These are phyloP conservation scores for Puccinellia tenuiflora DNA, from an alignment of 176 grass and related monocot species.

Conservation along the genomic window DNA sequence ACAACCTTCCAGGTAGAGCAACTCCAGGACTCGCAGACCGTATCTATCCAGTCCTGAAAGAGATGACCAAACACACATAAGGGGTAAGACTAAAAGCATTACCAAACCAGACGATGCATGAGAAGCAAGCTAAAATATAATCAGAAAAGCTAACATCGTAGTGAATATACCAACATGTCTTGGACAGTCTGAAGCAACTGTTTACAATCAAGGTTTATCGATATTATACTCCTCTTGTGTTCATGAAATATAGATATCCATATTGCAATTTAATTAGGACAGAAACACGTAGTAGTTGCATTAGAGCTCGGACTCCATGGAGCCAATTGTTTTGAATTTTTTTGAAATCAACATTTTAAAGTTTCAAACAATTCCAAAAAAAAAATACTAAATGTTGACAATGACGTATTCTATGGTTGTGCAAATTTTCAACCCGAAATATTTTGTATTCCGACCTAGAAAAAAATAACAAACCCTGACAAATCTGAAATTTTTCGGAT, in stretches of 20 bases:
- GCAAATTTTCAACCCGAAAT: too few species aligned
- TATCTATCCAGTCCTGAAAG: slow-evolving; percentile 38
- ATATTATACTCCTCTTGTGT: not conserved
- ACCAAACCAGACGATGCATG: not conserved
- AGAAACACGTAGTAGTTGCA: too few species aligned
- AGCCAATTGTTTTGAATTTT: too few species aligned
- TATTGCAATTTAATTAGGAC: not conserved
- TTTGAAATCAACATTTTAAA: too few species aligned
- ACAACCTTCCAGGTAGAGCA: slow-evolving; percentile 47
- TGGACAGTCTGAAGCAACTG: not conserved
- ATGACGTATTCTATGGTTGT: too few species aligned
- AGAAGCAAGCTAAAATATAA: not conserved
- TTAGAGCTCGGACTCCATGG: too few species aligned
- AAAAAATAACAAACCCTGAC: too few species aligned
- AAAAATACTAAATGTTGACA: too few species aligned
- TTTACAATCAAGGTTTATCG: not conserved
- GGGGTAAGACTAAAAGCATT: not conserved
- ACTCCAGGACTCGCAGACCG: slow-evolving; percentile 17
- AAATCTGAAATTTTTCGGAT: too few species aligned
- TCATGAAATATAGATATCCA: not conserved
- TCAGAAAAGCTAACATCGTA: not conserved
- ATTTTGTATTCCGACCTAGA: too few species aligned
- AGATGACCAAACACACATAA: not conserved
- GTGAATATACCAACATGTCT: not conserved
- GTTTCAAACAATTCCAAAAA: too few species aligned